These are phyloP conservation scores for Dactylellina sp. DNA, from an alignment of 2,329 filamentous ascomycete species.

Conservation along the genomic window DNA sequence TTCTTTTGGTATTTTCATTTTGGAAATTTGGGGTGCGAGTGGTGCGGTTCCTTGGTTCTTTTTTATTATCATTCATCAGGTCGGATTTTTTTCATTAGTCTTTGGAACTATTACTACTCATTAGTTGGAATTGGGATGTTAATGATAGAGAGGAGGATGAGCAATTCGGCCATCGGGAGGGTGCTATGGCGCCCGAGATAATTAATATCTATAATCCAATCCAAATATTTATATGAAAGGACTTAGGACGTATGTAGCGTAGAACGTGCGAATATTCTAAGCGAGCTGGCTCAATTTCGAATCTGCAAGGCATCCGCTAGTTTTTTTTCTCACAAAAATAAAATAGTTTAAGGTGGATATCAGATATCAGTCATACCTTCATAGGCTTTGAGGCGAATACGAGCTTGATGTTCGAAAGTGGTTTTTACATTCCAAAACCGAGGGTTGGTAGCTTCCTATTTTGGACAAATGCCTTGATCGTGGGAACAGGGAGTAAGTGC, in stretches of 20 bases:
- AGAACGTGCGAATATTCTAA: no score
- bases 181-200: no score
- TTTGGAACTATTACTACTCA: background rate
- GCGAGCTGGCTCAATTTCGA: no score
- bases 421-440: background rate
- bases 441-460: constrained; percentile 2
- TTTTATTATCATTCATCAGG: background rate
- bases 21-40: constrained; percentile 9
- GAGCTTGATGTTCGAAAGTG: background rate
- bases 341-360: no score
- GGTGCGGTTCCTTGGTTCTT: background rate
- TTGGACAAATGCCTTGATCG: background rate
- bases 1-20: background rate
- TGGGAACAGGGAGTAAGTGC: background rate
- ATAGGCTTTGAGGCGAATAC: constrained; percentile 1
- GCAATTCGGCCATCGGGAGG: background rate
- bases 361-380: no score
- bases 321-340: no score
- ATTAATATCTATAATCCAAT: background rate
- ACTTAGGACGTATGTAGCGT: no score
- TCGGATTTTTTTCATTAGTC: background rate
- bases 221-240: constrained; percentile 1
- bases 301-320: no score
- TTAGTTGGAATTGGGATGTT: background rate
- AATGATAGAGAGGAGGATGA: background rate